phyloP scores from a whole-genome alignment of 257 asterid species.

The Forsythia suspensa region DNA sequence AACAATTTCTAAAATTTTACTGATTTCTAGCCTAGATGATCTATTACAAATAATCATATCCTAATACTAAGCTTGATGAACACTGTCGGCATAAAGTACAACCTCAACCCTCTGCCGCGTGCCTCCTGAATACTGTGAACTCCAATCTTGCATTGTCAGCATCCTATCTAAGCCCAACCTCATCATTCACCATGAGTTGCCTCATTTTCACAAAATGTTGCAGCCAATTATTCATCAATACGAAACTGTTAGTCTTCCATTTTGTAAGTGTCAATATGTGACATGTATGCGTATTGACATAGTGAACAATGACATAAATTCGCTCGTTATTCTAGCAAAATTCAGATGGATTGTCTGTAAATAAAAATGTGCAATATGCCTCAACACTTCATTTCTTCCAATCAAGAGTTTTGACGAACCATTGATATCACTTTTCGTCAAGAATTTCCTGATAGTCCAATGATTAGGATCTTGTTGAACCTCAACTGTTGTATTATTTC shows the following conservation, averaged over 20 bases:
- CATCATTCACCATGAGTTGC: constrained; percentile 2
- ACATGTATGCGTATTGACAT: background rate
- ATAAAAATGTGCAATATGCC: background rate
- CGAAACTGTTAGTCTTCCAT: background rate
- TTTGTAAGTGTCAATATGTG: background rate
- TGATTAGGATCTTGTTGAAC: background rate
- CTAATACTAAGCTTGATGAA: no score
- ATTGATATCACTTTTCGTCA: background rate
- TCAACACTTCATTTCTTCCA: background rate
- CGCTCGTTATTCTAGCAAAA: background rate
- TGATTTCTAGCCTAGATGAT: no score
- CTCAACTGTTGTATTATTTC: no score
- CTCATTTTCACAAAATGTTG: constrained; percentile 8
- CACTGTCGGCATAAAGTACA: background rate
- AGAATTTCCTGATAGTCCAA: background rate
- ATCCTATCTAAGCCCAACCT: constrained; percentile 1
- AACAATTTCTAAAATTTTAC: no score
- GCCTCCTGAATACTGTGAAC: background rate
- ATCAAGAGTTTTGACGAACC: background rate
- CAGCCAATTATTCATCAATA: background rate
- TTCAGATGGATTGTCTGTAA: background rate
- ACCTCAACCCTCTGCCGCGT: background rate
- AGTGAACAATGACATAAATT: background rate
- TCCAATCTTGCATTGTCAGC: background rate
- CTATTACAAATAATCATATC: no score